A percentile compares a stretch with the other conserved stretches of the same genome.
These are phyloP conservation scores for Cladophialophora immunda DNA, from an alignment of 2,329 filamentous ascomycete species.

Conservation along the genomic window DNA sequence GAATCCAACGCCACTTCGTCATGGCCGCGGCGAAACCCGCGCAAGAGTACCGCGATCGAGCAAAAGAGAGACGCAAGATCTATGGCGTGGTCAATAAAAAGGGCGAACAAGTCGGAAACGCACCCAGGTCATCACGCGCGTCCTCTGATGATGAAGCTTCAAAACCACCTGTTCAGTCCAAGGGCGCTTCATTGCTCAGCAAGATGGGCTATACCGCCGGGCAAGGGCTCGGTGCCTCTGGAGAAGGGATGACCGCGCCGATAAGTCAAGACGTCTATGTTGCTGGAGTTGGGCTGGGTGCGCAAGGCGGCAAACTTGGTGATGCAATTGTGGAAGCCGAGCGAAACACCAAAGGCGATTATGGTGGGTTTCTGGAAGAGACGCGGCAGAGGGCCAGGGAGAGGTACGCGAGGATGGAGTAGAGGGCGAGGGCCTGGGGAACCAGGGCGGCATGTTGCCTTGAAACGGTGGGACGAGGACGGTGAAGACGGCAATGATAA, in stretches of 20 bases:
- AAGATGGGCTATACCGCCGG: conserved; percentile 61
- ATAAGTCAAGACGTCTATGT: conserved; percentile 60
- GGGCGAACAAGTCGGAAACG: conserved; percentile 36
- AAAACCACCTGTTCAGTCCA: conserved; percentile 51
- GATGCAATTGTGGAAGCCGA: conserved; percentile 59
- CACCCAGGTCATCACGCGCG: conserved; percentile 14
- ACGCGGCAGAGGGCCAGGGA: conserved; percentile 57
- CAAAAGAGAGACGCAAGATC: conserved; percentile 55
- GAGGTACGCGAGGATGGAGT: conserved; percentile 55
- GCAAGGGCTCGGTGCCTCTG: conserved; percentile 57
- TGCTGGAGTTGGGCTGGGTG: conserved; percentile 59
- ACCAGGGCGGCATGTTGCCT: neutral
- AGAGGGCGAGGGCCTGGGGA: neutral
- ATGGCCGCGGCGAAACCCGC: conserved; percentile 1
- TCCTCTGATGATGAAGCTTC: conserved; percentile 29
- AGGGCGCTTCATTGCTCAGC: conserved; percentile 59
- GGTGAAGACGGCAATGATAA: neutral
- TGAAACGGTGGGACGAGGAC: neutral
- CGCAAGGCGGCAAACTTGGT: conserved; percentile 58
- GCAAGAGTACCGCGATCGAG: conserved; percentile 57
- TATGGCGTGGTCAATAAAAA: conserved; percentile 50
- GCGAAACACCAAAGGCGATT: conserved; percentile 57
- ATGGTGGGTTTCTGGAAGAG: conserved; percentile 58
- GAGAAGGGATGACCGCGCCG: conserved; percentile 55
- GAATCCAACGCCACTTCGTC: conserved; percentile 41